A percentile compares a stretch with the other conserved stretches of the same genome.
Evolutionary conservation across 2,329 filamentous ascomycete species (phyloP).

Genomic region (Claviceps sp.): DNA sequence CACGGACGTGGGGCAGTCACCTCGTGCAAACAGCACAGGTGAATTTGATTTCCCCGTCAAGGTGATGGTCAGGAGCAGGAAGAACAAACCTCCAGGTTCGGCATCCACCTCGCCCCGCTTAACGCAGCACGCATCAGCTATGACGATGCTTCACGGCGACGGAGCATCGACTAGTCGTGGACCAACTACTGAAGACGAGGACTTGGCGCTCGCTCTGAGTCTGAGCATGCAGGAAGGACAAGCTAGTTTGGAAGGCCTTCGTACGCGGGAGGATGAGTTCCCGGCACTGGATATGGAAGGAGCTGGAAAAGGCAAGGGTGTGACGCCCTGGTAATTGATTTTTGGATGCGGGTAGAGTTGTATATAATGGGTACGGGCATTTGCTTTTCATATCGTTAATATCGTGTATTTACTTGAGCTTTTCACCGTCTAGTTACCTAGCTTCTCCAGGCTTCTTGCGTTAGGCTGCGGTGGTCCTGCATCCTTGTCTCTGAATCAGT

Average conservation of each 20-base stretch:
- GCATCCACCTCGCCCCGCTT: slow-evolving; percentile 21
- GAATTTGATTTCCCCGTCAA: slow-evolving; percentile 40
- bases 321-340: slow-evolving; percentile 11
- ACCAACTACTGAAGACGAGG: slow-evolving; percentile 30
- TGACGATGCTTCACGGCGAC: slow-evolving; percentile 8
- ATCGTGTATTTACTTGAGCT: too few species aligned
- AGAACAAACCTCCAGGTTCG: slow-evolving; percentile 21
- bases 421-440: too few species aligned
- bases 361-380: too few species aligned
- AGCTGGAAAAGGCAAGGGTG: slow-evolving; percentile 30
- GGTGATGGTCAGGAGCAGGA: slow-evolving; percentile 30
- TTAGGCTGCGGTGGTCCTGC: too few species aligned
- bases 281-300: slow-evolving; percentile 25
- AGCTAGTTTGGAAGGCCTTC: background rate
- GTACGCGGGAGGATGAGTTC: slow-evolving; percentile 22
- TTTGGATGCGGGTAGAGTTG: too few species aligned
- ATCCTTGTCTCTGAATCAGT: too few species aligned
- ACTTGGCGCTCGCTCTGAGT: slow-evolving; percentile 45
- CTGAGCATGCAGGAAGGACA: slow-evolving; percentile 45
- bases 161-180: background rate
- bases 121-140: slow-evolving; percentile 21
- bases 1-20: slow-evolving; percentile 29
- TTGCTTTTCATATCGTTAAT: too few species aligned
- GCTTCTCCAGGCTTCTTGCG: too few species aligned
- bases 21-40: slow-evolving; percentile 29